Base-by-base conservation (phyloP, 306 rosid genomes). In the Oxytropis ochrocephala region DNA sequence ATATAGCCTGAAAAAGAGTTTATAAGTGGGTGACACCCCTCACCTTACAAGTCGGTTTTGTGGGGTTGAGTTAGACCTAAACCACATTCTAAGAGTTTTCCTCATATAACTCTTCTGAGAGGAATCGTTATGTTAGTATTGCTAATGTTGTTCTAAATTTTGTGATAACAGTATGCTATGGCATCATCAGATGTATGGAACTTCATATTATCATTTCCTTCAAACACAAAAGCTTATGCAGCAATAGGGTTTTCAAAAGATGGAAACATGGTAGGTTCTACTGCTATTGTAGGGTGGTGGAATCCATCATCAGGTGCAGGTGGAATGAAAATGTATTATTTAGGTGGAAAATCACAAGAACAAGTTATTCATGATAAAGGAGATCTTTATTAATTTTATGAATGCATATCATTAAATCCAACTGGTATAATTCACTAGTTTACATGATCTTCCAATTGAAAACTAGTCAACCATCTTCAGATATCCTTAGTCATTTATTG, bases 191-290 rank as follows among this genome's bases (percentile, higher is more conserved):
- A 67, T 21, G 38, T 43, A 30, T 79, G 83, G 82, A 59, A 44
- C 33, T 79, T 73, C 42, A 42, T 73, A 7, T 35, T 79, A 5
- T 79, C 82, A 51, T 67, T 58, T 65, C 57, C 78, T 12, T 21
- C 42, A 9, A 17, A 50, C 54, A 59, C 44, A 73, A 79, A 67
- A 0, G 62, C 67, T 21, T 79, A 73, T 44, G 79, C 61, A 1
- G 82, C 75, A 0, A 67, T 79, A 33, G 82, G 79, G 41, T 73
- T 73, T 60, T 73, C 79, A 6, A 36, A 39, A 1, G 59, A 79
- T 54, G 83, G 83, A 3, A 36, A 5, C 13, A 79, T 79, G 83
- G 75, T 67, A 52, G 71, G 67, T 44, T 79, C 83, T 0, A 42
- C 41, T 4, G 70, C 82, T 8, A 2, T 50, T 11, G 70, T 64